These are phyloP conservation scores for Lepidopterella palustris DNA, from an alignment of 495 filamentous ascomycete species.

Conservation along the genomic window DNA sequence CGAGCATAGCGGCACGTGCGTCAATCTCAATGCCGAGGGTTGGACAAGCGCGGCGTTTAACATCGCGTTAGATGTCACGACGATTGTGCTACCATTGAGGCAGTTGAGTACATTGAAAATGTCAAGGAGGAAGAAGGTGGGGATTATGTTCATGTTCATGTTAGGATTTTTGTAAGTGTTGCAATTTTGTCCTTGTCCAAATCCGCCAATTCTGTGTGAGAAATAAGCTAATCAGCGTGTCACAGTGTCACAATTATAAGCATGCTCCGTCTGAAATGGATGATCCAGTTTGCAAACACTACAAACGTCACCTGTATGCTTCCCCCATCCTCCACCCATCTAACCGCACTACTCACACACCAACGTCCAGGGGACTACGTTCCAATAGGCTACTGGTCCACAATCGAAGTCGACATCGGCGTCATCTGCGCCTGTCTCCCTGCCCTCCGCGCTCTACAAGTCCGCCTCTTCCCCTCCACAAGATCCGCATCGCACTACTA, in stretches of 20 bases:
- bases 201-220: background rate
- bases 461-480: constrained; percentile 22
- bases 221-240: background rate
- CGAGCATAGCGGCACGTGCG: constrained; percentile 23
- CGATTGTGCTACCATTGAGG: constrained; percentile 39
- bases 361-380: constrained; percentile 22
- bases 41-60: constrained; percentile 24
- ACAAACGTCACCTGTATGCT: constrained; percentile 24
- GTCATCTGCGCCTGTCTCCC: constrained; percentile 38
- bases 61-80: constrained; percentile 29
- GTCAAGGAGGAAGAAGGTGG: constrained; percentile 42
- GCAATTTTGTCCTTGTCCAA: constrained; percentile 6
- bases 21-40: constrained; percentile 21
- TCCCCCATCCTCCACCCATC: too few species aligned
- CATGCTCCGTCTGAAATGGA: constrained; percentile 38
- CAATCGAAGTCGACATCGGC: constrained; percentile 34
- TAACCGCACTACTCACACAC: background rate
- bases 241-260: constrained; percentile 39
- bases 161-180: constrained; percentile 47
- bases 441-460: constrained; percentile 17
- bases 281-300: constrained; percentile 37
- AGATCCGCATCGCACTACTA: too few species aligned
- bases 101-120: constrained; percentile 42
- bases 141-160: constrained; percentile 48
- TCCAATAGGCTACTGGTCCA: constrained; percentile 29